Conservation (phyloP, 495 filamentous ascomycete species). For the Hypoxylon fragiforme region DNA sequence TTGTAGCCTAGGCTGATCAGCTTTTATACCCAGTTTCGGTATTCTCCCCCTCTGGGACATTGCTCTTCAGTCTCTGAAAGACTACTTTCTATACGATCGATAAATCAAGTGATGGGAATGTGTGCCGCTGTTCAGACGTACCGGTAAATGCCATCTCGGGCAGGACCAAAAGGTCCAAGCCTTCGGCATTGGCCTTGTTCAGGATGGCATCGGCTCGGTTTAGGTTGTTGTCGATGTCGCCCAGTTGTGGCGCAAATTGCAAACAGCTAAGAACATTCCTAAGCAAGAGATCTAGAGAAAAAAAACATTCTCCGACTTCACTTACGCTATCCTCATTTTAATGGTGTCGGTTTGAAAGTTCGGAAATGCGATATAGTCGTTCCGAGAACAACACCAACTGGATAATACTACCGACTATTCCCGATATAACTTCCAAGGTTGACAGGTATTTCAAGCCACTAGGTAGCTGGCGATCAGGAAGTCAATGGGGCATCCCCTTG, state of each 20-base stretch:
- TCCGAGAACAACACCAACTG: background rate
- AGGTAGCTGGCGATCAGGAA: background rate
- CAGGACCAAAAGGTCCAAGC: conserved; percentile 74
- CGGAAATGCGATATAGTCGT: background rate
- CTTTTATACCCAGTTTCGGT: background rate
- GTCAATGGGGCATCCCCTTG: background rate
- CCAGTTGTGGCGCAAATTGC: conserved; percentile 76
- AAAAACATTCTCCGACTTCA: background rate
- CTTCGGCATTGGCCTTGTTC: conserved; percentile 52
- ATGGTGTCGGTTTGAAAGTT: background rate
- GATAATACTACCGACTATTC: background rate
- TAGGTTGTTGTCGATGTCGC: conserved; percentile 76
- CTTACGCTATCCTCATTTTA: background rate
- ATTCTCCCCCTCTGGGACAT: background rate
- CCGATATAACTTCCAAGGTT: background rate
- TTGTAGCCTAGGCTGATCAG: conserved; percentile 73
- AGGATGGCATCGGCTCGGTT: conserved; percentile 73
- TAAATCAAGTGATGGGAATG: no score
- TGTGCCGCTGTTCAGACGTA: no score
- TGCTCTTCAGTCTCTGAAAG: no score
- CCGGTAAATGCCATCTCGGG: conserved; percentile 90
- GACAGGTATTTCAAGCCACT: background rate
- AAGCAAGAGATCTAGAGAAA: background rate
- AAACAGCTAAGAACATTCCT: conserved; percentile 38
- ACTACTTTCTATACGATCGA: no score